Evolutionary conservation across 2,329 filamentous ascomycete species (phyloP), one percentile per base, ranked within the genome.

Genomic region (Gnomoniopsis smithogilvyi): DNA sequence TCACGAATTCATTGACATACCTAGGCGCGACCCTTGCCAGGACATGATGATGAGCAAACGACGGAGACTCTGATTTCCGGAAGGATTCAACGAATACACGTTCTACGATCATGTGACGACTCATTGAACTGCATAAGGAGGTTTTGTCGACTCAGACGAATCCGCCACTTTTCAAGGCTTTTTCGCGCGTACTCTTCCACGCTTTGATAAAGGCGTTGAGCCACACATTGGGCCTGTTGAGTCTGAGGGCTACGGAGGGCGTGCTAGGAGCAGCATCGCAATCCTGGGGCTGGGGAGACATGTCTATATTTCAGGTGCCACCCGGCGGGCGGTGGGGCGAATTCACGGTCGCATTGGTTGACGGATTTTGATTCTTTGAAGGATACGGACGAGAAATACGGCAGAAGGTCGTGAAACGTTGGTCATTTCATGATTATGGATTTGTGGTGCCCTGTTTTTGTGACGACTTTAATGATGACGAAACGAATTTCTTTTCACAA

Each of bases 391-490:
- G 36, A 17, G 36, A 17, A 41, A 41, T 41, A 41, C 36, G 36
- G 36, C 36, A 30, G 36, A 41, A 41, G 36, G 36, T 41, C 36
- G 36, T 33, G 64, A 62, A 63, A 65, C 54, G 63, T 65, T 64
- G 56, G 62, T 61, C 61, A 63, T 63, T 67, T 30, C 8, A 30
- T 30, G 26, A 30, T 8, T 30, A 8, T 30, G 26, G 26, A 30
- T 30, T 8, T 30, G 26, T 30, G 26, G 26, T 30, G 26, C 4
- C 8, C 8, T 30, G 4, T 30, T 30, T 30, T 30, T 30, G 26
- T 54, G 54, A 61, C 21, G 21, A 59, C 57, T 64, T 66, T 70
- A 65, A 72, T 72, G 66, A 73, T 66, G 72, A 73, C 66, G 57
- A 73, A 66, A 73, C 66, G 72, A 75, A 69, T 62, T 62, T 66